Evolutionary conservation across 305 asterid species (phyloP).

Genomic region (Fraxinus xanthoxyloides): DNA sequence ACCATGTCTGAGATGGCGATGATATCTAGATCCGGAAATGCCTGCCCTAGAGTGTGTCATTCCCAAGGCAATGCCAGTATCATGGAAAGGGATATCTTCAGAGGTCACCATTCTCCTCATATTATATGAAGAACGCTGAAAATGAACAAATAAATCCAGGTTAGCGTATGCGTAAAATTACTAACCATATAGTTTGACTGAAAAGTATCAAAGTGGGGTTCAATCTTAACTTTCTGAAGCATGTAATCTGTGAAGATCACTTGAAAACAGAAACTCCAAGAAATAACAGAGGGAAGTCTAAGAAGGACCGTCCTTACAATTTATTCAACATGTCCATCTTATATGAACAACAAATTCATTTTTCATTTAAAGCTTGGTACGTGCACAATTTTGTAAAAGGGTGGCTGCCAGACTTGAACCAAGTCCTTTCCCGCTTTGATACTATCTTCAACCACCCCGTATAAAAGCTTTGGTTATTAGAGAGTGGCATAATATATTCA

Average conservation of each 20-base stretch:
- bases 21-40: slow-evolving; percentile 58
- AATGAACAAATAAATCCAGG: slow-evolving; percentile 18
- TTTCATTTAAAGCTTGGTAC: not conserved
- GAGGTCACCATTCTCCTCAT: slow-evolving; percentile 74
- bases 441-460: not conserved
- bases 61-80: slow-evolving; percentile 48
- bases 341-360: not conserved
- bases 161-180: not conserved
- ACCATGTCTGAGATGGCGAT: slow-evolving; percentile 64
- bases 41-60: slow-evolving; percentile 47
- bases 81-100: slow-evolving; percentile 72
- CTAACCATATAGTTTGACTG: not conserved
- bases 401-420: not conserved
- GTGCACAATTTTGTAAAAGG: not conserved
- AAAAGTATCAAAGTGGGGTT: not conserved
- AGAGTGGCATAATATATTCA: not conserved
- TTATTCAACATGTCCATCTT: not conserved
- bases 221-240: not conserved
- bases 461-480: not conserved
- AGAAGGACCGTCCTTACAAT: not conserved
- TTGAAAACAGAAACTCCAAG: not conserved
- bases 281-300: not conserved
- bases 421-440: not conserved
- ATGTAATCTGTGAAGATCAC: not conserved
- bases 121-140: slow-evolving; percentile 59